phyloP scores from a whole-genome alignment of 495 filamentous ascomycete species.

The Xeromyces bisporus region DNA sequence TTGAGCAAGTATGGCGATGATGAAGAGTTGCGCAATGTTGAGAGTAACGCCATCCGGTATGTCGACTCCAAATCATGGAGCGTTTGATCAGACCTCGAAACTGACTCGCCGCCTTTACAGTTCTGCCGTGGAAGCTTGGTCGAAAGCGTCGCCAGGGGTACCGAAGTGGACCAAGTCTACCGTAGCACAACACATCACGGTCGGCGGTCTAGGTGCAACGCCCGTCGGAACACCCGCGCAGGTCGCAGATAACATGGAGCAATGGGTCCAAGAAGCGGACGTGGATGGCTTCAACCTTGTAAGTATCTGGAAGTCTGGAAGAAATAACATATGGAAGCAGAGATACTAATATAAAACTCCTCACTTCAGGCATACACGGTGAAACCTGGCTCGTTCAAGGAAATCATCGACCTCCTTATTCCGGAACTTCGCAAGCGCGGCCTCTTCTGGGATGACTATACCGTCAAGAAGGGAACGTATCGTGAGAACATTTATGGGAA shows the following conservation, averaged over 20 bases:
- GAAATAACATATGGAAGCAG: not conserved
- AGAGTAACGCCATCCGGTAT: conserved; percentile 45
- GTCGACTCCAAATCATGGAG: conserved; percentile 4
- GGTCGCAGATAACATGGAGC: conserved; percentile 44
- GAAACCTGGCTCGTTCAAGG: conserved; percentile 45
- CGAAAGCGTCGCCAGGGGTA: conserved; percentile 25
- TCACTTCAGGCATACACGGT: conserved; percentile 36
- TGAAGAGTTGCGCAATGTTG: conserved; percentile 38
- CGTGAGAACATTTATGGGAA: conserved; percentile 28
- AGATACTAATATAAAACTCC: not conserved
- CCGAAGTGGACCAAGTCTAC: conserved; percentile 47
- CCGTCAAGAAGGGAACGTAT: conserved; percentile 27
- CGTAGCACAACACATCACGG: conserved; percentile 43
- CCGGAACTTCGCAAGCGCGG: conserved; percentile 29
- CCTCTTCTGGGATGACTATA: conserved; percentile 33
- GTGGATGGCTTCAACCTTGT: conserved; percentile 49
- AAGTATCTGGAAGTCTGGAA: conserved; percentile 4
- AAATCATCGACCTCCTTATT: conserved; percentile 37
- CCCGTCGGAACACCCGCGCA: conserved; percentile 37
- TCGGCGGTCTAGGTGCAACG: conserved; percentile 40
- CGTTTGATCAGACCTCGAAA: not conserved
- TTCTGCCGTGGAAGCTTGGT: conserved; percentile 32
- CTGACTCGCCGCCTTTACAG: conserved; percentile 7
- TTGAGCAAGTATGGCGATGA: conserved; percentile 34
- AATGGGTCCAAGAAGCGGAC: conserved; percentile 43